Conservation (phyloP, 805 yeast genomes). For the Starmerella lactis-condensi region DNA sequence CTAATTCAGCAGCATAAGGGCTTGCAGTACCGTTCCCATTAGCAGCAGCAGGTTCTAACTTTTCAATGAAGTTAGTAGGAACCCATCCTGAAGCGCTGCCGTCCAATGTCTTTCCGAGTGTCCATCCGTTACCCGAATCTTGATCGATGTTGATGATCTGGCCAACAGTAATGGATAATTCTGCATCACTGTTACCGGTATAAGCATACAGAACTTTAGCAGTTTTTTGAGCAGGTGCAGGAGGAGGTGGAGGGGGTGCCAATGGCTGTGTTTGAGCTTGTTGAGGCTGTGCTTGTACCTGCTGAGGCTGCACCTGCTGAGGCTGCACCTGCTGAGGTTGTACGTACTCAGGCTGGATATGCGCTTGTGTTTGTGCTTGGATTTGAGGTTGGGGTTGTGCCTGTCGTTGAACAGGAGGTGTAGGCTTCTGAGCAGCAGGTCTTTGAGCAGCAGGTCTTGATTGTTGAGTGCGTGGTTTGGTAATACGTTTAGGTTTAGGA, state of each 20-base stretch:
- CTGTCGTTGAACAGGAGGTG: conserved; percentile 13
- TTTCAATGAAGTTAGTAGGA: conserved; percentile 73
- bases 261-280: conserved; percentile 14
- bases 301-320: conserved; percentile 13
- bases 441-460: conserved; percentile 8
- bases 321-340: conserved; percentile 14
- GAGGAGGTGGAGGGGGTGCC: conserved; percentile 48
- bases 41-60: conserved; percentile 9
- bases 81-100: conserved; percentile 88
- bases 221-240: conserved; percentile 45
- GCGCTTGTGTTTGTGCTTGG: too few relatives aligned
- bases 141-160: conserved; percentile 53
- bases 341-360: conserved; percentile 18
- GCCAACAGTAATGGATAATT: conserved; percentile 58
- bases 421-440: conserved; percentile 11
- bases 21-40: conserved; percentile 3
- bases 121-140: conserved; percentile 83
- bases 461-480: too few relatives aligned
- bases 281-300: conserved; percentile 17
- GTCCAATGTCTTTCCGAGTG: conserved; percentile 61
- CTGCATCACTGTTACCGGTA: conserved; percentile 73
- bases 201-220: conserved; percentile 77
- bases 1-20: conserved; percentile 15
- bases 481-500: conserved; percentile 45
- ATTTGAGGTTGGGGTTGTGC: conserved; percentile 14